Conservation (phyloP, 176 grass and related monocot genomes). For the Poa annua region DNA sequence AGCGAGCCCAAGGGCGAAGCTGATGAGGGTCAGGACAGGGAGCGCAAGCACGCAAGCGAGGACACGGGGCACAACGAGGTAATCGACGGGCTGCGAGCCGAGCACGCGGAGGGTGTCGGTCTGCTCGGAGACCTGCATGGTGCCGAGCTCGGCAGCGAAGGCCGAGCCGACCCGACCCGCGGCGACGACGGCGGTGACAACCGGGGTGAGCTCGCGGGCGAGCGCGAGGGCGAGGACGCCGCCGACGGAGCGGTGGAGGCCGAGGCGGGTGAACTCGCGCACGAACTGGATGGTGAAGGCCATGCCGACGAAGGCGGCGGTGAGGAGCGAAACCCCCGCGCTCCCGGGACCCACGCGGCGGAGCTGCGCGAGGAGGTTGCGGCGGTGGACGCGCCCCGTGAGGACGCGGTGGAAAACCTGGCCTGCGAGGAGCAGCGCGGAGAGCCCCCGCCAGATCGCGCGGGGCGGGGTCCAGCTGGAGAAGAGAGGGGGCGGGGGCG, state of each 20-base stretch:
- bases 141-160: conserved; percentile 97
- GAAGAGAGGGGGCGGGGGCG: conserved; percentile 36
- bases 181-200: conserved; percentile 84
- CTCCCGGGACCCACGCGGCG: conserved; percentile 76
- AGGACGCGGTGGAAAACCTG: conserved; percentile 84
- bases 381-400: conserved; percentile 75
- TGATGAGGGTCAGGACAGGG: conserved; percentile 79
- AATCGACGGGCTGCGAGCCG: conserved; percentile 81
- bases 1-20: conserved; percentile 82
- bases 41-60: conserved; percentile 84
- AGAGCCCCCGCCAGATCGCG: conserved; percentile 85
- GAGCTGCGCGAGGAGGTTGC: conserved; percentile 90
- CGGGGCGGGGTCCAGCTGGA: conserved; percentile 69
- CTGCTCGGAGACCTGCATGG: conserved; percentile 99
- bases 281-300: conserved; percentile 99
- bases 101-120: conserved; percentile 91
- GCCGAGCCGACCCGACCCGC: conserved; percentile 88
- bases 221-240: conserved; percentile 94
- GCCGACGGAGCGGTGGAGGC: conserved; percentile 92
- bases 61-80: conserved; percentile 87
- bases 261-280: conserved; percentile 97
- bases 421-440: conserved; percentile 77
- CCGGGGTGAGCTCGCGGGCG: conserved; percentile 83
- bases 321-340: conserved; percentile 88
- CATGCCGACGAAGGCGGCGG: conserved; percentile 95